phyloP scores from a whole-genome alignment of 345 rosid genomes.

The Linum usitatissimum region DNA sequence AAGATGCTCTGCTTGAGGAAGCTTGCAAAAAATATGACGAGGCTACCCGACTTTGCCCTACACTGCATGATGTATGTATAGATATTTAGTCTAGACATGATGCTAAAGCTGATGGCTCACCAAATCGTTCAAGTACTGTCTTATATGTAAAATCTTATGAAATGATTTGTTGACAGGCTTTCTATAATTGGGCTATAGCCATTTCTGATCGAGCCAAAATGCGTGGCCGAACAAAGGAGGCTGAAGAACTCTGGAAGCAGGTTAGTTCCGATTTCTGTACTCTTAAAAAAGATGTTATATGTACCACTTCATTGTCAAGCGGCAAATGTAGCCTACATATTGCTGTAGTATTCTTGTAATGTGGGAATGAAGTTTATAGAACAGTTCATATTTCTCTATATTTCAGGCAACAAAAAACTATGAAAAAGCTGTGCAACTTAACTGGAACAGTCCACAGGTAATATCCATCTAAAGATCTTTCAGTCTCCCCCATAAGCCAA shows the following conservation, averaged over 20 bases:
- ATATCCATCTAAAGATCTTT: constrained; percentile 1
- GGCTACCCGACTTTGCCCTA: constrained; percentile 82
- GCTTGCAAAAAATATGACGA: constrained; percentile 95
- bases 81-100: background rate
- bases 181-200: constrained; percentile 99
- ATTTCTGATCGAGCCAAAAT: constrained; percentile 98
- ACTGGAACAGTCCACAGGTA: constrained; percentile 99
- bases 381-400: constrained; percentile 8
- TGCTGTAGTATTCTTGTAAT: background rate
- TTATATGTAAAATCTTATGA: background rate
- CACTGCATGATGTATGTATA: constrained; percentile 82
- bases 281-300: too few relatives aligned
- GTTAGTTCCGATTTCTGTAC: constrained; percentile 17
- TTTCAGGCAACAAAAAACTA: constrained; percentile 87
- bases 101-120: background rate
- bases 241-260: constrained; percentile 97
- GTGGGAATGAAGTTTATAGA: constrained; percentile 1
- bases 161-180: constrained; percentile 53
- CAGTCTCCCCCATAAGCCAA: background rate
- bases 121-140: background rate
- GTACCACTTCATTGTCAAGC: background rate
- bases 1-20: constrained; percentile 92
- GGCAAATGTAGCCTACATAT: background rate
- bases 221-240: constrained; percentile 99
- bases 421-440: constrained; percentile 91